Evolutionary conservation across 805 yeast genomes (phyloP), one percentile per base, ranked within the genome.

Genomic region (Ogataea siamensis): DNA sequence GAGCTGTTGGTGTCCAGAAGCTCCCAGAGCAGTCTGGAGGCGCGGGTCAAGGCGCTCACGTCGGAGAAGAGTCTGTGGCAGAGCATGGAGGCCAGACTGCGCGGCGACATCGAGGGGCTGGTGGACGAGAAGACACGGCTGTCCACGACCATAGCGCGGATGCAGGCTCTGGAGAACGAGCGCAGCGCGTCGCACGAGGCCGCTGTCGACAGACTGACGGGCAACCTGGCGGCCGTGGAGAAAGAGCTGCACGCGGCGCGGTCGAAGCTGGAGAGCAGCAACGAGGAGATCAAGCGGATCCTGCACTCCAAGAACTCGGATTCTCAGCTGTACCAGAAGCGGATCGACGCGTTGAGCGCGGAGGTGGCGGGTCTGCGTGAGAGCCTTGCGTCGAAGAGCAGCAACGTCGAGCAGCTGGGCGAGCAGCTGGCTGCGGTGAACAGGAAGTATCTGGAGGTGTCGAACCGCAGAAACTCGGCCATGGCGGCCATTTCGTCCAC

Each of bases 161-260:
- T 86, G 30, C 91, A 85, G 57, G 53, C 77, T 2, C 54, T 77
- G 26, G 76, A 78, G 39, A 68, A 68, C 36, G 89, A 85, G 53
- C 70, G 88, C 37, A 83, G 81, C 34, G 47, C 60, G 1, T 63
- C 75, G 5, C 67, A 73, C 32, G 54, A 63, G 14, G 80, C 77
- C 25, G 53, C 80, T 4, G 68, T 78, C 14, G 59, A 66, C 10
- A 65, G 81, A 28, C 67, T 78, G 35, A 53, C 70, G 7, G 59
- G 65, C 16, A 78, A 76, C 33, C 62, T 79, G 8, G 73, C 71
- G 31, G 58, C 71, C 16, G 63, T 80, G 19, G 76, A 78, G 46
- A 41, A 45, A 21, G 78, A 77, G 33, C 46, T 76, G 29, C 64
- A 70, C 10, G 39, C 48, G 2, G 57, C 71, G 24, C 76, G 73